Evolutionary conservation across 768 basidiomycete genomes (phyloP).

Genomic region (Mycena pura): DNA sequence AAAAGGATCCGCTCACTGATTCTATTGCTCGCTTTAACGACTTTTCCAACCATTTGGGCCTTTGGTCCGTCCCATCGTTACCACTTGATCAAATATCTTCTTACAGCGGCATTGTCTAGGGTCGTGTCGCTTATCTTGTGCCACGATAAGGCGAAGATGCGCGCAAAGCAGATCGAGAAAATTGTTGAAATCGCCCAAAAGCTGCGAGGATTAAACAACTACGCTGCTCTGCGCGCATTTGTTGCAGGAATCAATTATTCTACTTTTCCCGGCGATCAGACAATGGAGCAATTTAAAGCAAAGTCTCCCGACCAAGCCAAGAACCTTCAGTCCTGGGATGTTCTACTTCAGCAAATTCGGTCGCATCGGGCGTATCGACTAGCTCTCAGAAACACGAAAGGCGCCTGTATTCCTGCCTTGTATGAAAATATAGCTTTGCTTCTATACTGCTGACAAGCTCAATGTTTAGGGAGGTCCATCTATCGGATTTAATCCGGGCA

Average conservation of each 20-base stretch:
- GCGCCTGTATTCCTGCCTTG: conserved; percentile 88
- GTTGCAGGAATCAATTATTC: conserved; percentile 93
- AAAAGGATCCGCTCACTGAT: conserved; percentile 68
- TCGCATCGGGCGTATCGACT: conserved; percentile 92
- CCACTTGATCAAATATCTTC: neutral
- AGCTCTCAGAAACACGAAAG: conserved; percentile 84
- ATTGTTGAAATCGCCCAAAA: conserved; percentile 84
- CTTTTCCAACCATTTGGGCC: conserved; percentile 83
- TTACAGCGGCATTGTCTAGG: conserved; percentile 52
- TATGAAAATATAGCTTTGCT: conserved; percentile 40
- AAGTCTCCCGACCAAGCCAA: conserved; percentile 76
- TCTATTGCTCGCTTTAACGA: conserved; percentile 77
- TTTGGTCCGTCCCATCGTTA: conserved; percentile 62
- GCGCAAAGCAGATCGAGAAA: conserved; percentile 87
- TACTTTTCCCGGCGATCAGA: conserved; percentile 77
- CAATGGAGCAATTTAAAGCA: conserved; percentile 74
- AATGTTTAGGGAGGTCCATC: conserved; percentile 80
- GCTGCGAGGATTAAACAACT: conserved; percentile 87
- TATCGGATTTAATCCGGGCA: conserved; percentile 86
- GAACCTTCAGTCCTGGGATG: conserved; percentile 81
- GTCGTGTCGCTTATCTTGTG: conserved; percentile 90
- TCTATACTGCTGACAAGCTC: conserved; percentile 8
- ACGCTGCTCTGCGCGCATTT: conserved; percentile 90
- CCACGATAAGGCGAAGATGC: conserved; percentile 76
- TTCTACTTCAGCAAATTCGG: conserved; percentile 80